Percentiles rank a stretch among this genome's conserved stretches.
These are phyloP conservation scores for Flaveria ramosissima DNA, from an alignment of 129 eudicot species.

Conservation along the genomic window DNA sequence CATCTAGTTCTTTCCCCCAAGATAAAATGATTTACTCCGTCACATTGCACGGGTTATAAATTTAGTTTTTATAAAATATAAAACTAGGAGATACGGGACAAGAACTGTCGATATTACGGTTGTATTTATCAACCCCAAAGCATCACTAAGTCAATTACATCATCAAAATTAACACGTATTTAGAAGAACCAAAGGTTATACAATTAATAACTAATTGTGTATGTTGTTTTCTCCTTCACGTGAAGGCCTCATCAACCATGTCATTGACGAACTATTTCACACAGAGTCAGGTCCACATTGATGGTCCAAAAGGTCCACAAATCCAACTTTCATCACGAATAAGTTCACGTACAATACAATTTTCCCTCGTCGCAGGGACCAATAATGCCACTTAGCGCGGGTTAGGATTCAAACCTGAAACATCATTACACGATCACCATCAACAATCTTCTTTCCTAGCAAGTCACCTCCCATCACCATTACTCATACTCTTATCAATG, in stretches of 20 bases:
- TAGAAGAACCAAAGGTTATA: background rate
- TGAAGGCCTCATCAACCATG: background rate
- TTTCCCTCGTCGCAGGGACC: slow-evolving; percentile 25
- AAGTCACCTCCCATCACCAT: slow-evolving; percentile 4
- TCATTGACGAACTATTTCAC: background rate
- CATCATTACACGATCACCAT: slow-evolving; percentile 5
- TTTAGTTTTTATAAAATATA: no score
- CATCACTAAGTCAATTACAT: background rate
- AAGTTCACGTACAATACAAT: background rate
- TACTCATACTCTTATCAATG: background rate
- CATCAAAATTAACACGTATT: background rate
- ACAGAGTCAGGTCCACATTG: background rate
- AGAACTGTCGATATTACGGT: background rate
- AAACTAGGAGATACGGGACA: background rate
- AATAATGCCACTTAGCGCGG: background rate
- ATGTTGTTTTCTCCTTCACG: background rate
- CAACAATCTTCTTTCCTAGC: background rate
- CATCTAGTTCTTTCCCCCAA: no score
- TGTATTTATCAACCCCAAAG: background rate
- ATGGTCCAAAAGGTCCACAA: slow-evolving; percentile 26
- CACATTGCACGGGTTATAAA: no score
- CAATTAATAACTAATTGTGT: background rate
- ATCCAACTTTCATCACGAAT: slow-evolving; percentile 24
- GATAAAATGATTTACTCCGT: no score
- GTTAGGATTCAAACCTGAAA: background rate